Conservation (phyloP, 106 monocot species). For the Apostasia shenzhenica region DNA sequence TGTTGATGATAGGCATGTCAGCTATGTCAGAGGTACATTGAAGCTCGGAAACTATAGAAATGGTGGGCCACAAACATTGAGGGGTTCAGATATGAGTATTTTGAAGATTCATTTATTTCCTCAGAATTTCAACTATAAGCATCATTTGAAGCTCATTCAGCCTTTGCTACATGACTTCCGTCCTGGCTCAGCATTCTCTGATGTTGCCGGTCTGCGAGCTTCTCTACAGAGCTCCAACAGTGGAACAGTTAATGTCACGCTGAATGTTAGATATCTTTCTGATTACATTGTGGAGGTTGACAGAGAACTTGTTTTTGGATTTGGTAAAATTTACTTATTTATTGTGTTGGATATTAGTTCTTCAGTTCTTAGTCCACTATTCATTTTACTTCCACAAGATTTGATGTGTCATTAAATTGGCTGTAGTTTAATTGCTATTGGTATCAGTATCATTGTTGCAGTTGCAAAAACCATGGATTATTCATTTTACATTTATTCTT, state of each 20-base stretch:
- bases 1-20: slow-evolving; percentile 48
- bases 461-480: too few relatives aligned
- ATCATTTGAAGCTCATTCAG: slow-evolving; percentile 62
- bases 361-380: too few relatives aligned
- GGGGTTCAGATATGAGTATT: slow-evolving; percentile 66
- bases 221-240: slow-evolving; percentile 61
- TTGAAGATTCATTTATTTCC: slow-evolving; percentile 88
- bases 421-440: too few relatives aligned
- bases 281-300: slow-evolving; percentile 89
- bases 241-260: slow-evolving; percentile 73
- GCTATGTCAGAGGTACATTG: slow-evolving; percentile 63
- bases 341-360: background rate
- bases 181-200: slow-evolving; percentile 69
- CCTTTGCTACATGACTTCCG: slow-evolving; percentile 81
- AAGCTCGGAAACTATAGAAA: slow-evolving; percentile 34
- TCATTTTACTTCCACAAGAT: too few relatives aligned
- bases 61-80: slow-evolving; percentile 58
- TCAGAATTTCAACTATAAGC: slow-evolving; percentile 44
- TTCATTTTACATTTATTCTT: too few relatives aligned
- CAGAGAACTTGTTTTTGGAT: slow-evolving; percentile 51
- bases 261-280: slow-evolving; percentile 75
- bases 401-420: too few relatives aligned
- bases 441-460: too few relatives aligned
- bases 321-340: slow-evolving; percentile 30
- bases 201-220: slow-evolving; percentile 36